phyloP scores from a whole-genome alignment of 2,329 filamentous ascomycete genomes.

The Diaporthe sp. region DNA sequence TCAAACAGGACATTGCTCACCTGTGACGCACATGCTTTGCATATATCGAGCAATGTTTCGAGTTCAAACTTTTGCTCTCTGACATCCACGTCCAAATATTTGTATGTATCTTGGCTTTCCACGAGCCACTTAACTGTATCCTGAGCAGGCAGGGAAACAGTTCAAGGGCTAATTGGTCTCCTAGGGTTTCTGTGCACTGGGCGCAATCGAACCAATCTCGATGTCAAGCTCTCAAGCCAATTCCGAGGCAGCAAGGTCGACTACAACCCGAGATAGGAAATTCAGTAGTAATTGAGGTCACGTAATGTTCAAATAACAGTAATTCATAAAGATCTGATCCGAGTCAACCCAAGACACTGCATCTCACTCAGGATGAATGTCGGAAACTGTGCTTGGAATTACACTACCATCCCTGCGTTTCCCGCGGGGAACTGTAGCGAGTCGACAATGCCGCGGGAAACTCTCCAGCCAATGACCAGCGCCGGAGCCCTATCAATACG shows the following conservation, averaged over 20 bases:
- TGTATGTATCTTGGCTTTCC: neutral
- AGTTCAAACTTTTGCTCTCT: no score
- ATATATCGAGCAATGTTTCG: no score
- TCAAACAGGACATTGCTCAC: no score
- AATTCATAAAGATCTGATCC: neutral
- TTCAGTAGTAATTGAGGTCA: neutral
- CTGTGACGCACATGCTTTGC: no score
- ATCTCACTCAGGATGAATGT: neutral
- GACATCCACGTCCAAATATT: no score
- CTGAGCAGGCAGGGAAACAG: no score
- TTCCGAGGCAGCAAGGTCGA: no score
- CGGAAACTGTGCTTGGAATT: neutral
- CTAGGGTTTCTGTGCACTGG: no score
- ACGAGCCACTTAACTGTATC: neutral
- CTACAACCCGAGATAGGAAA: no score
- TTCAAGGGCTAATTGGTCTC: no score
- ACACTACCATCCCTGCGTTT: neutral
- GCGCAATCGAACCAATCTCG: no score
- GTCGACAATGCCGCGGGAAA: constrained; percentile 13
- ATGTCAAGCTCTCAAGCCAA: no score
- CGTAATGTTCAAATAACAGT: neutral
- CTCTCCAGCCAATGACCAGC: constrained; percentile 2
- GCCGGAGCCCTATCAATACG: constrained; percentile 10
- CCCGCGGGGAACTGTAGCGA: constrained; percentile 11
- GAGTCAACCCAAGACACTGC: neutral